These are phyloP conservation scores for Caloboletus inedulis DNA, from an alignment of 1,284 basidiomycete genomes.

Conservation along the genomic window DNA sequence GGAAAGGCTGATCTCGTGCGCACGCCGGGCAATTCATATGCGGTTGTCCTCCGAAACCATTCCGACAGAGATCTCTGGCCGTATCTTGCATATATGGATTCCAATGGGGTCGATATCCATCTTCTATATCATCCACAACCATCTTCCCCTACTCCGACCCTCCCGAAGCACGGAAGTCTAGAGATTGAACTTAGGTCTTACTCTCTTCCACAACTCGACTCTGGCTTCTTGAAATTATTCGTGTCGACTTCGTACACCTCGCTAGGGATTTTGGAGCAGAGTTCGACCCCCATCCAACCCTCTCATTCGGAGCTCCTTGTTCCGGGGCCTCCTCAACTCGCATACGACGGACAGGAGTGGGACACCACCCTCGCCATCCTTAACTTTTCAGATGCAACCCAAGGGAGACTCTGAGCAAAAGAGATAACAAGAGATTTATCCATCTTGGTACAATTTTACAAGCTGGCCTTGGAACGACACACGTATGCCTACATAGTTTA, in stretches of 20 bases:
- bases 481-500: background rate
- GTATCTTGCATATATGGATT: slow-evolving; percentile 47
- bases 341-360: slow-evolving; percentile 29
- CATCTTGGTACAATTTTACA: background rate
- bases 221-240: slow-evolving; percentile 46
- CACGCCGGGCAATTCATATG: slow-evolving; percentile 35
- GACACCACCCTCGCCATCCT: slow-evolving; percentile 30
- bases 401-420: background rate
- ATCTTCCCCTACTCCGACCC: slow-evolving; percentile 32
- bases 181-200: slow-evolving; percentile 38
- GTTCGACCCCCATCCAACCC: slow-evolving; percentile 21
- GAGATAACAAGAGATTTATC: background rate
- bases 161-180: slow-evolving; percentile 34
- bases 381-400: slow-evolving; percentile 19
- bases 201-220: slow-evolving; percentile 35
- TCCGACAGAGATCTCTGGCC: slow-evolving; percentile 45
- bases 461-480: slow-evolving; percentile 12
- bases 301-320: slow-evolving; percentile 12
- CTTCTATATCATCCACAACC: slow-evolving; percentile 40
- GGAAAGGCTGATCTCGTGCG: slow-evolving; percentile 39
- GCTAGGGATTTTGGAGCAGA: slow-evolving; percentile 42
- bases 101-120: slow-evolving; percentile 43
- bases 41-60: slow-evolving; percentile 40
- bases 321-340: slow-evolving; percentile 6
- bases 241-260: slow-evolving; percentile 44